phyloP scores from a whole-genome alignment of 169 alveolate genomes.

The Blepharisma undulans region DNA sequence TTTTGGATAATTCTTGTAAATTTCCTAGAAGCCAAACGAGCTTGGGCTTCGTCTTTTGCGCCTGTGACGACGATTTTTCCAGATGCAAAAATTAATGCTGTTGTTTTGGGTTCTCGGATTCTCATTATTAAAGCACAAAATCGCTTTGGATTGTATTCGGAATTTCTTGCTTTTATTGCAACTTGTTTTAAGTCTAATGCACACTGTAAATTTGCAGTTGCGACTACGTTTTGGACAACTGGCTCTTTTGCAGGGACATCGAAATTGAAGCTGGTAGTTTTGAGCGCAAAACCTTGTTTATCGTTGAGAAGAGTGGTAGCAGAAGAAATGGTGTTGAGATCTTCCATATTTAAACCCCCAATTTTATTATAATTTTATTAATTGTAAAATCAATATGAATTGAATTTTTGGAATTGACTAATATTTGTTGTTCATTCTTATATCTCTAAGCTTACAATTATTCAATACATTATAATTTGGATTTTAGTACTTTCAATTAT shows the following conservation, averaged over 20 bases:
- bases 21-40: constrained; percentile 92
- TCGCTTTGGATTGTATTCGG: constrained; percentile 96
- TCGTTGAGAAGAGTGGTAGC: neutral
- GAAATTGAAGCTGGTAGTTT: neutral
- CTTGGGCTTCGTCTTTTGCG: constrained; percentile 91
- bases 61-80: constrained; percentile 98
- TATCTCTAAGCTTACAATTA: too few species aligned
- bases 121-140: constrained; percentile 97
- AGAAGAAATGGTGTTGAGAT: neutral
- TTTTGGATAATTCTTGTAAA: constrained; percentile 93
- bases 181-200: constrained; percentile 91
- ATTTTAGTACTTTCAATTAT: too few species aligned
- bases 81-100: constrained; percentile 93
- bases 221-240: constrained; percentile 87
- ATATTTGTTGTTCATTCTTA: too few species aligned
- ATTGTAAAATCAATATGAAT: too few species aligned
- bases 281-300: neutral
- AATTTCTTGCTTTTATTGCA: constrained; percentile 94
- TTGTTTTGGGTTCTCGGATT: constrained; percentile 95
- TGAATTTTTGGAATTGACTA: too few species aligned
- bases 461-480: too few species aligned
- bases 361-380: too few species aligned
- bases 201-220: constrained; percentile 91
- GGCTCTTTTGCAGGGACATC: neutral
- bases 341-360: neutral